Evolutionary conservation across 2,329 filamentous ascomycete genomes (phyloP), one percentile per base, ranked within the genome.

Genomic region (Penicillium sp.): DNA sequence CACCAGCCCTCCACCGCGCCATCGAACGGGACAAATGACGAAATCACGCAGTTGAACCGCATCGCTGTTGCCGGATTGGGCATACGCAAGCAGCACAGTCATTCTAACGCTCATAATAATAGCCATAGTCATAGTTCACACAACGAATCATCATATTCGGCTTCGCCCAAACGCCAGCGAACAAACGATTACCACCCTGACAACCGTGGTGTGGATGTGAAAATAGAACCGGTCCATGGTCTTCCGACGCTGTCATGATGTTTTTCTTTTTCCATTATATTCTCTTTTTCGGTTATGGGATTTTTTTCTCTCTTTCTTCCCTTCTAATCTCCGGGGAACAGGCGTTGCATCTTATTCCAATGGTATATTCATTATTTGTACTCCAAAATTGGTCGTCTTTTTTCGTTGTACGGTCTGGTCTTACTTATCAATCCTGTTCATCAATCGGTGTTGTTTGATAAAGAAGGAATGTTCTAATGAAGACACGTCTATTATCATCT

Each of bases 21-120:
- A 14, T 52, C 60, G 3, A 55, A 42, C 12, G 23, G 56, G 11
- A 60, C 68, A 12, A 68, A 67, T 8, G 73, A 75, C 47, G 71
- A 74, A 49, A 67, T 75, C 63, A 73, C 72, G 58, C 73, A 73
- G 2, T 58, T 76, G 43, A 76, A 76, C 56, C 71, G 72, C 24
- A 76, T 76, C 52, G 74, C 74, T 12, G 73, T 74, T 6, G 74
- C 74, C 3, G 74, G 73, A 0, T 65, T 76, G 2, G 73, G 73
- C 21, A 74, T 76, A 71, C 72, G 73, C 55, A 75, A 75, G 56
- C 72, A 72, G 48, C 71, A 52, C 46, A 47, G 16, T n/a, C 18
- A n/a, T 21, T 11, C 14, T 47, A 14, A 2, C 23, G 23, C n/a
- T n/a, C 14, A 47, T 12, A 47, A 12, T 12, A 24, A 16, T 20